phyloP scores from a whole-genome alignment of 2,329 filamentous ascomycete genomes.

The Sordariomycetes sp. region DNA sequence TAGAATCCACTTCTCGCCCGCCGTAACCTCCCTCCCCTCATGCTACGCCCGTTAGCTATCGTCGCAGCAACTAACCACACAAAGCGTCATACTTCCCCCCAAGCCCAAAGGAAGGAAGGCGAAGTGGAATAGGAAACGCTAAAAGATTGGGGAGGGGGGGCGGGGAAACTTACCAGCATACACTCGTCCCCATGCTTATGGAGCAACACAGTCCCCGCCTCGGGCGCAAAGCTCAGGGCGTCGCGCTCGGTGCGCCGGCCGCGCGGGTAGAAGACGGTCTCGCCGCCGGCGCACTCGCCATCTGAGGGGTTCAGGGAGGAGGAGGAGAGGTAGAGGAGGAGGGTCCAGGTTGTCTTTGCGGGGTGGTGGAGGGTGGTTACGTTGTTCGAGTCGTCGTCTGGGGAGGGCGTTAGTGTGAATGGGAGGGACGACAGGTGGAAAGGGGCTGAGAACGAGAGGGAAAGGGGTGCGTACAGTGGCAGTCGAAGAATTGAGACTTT shows the following conservation, averaged over 20 bases:
- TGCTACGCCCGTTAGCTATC: slow-evolving; percentile 34
- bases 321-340: slow-evolving; percentile 77
- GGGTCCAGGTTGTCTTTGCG: slow-evolving; percentile 78
- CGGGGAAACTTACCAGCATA: slow-evolving; percentile 45
- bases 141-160: too few species aligned
- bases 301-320: slow-evolving; percentile 18
- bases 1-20: slow-evolving; percentile 85
- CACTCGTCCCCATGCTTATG: slow-evolving; percentile 86
- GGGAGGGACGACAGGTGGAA: background rate
- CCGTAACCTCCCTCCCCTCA: slow-evolving; percentile 66
- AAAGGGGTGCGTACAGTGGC: slow-evolving; percentile 64
- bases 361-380: slow-evolving; percentile 35
- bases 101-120: too few species aligned
- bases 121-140: background rate
- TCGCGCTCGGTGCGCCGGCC: slow-evolving; percentile 40
- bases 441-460: too few species aligned
- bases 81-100: too few species aligned
- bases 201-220: slow-evolving; percentile 74
- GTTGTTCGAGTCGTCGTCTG: slow-evolving; percentile 79
- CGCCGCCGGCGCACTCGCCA: slow-evolving; percentile 69
- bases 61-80: slow-evolving; percentile 1
- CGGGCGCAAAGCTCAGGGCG: slow-evolving; percentile 58
- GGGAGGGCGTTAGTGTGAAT: background rate
- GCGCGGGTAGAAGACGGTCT: slow-evolving; percentile 84
- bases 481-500: slow-evolving; percentile 80